phyloP scores from a whole-genome alignment of 148 eudicot genomes.

The Persicaria maculosa region DNA sequence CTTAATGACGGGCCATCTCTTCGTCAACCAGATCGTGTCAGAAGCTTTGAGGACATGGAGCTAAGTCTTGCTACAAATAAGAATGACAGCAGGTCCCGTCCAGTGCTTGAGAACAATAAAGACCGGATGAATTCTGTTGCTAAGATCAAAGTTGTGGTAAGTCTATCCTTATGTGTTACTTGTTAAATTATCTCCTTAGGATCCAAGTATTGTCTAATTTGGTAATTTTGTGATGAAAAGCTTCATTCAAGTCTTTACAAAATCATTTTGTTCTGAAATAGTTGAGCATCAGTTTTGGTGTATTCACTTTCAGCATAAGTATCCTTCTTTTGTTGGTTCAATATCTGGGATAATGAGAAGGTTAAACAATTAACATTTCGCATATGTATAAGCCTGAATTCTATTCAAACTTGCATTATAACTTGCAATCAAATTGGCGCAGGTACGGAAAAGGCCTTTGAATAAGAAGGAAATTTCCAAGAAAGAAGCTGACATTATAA shows the following conservation, averaged over 20 bases:
- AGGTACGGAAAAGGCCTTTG: conserved; percentile 86
- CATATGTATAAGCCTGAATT: too few species aligned
- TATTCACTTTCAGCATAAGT: background rate
- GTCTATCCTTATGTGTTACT: conserved; percentile 9
- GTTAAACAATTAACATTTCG: background rate
- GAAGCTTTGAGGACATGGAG: conserved; percentile 40
- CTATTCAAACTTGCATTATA: background rate
- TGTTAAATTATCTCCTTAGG: background rate
- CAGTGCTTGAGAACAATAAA: conserved; percentile 5
- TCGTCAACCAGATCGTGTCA: conserved; percentile 25
- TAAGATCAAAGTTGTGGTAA: conserved; percentile 87
- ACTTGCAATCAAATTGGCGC: conserved; percentile 17
- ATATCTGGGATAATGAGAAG: background rate
- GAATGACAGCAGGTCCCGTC: conserved; percentile 15
- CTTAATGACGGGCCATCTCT: conserved; percentile 32
- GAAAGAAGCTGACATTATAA: conserved; percentile 70
- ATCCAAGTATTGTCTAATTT: background rate
- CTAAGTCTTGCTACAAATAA: conserved; percentile 31
- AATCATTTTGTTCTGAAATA: background rate
- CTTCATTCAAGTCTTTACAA: background rate
- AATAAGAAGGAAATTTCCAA: conserved; percentile 64
- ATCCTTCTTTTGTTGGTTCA: background rate
- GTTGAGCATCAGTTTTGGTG: background rate
- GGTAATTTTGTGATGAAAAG: background rate
- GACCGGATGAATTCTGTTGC: conserved; percentile 52